Conservation (phyloP, 2,329 filamentous ascomycete species). For the Botrytis cinerea region DNA sequence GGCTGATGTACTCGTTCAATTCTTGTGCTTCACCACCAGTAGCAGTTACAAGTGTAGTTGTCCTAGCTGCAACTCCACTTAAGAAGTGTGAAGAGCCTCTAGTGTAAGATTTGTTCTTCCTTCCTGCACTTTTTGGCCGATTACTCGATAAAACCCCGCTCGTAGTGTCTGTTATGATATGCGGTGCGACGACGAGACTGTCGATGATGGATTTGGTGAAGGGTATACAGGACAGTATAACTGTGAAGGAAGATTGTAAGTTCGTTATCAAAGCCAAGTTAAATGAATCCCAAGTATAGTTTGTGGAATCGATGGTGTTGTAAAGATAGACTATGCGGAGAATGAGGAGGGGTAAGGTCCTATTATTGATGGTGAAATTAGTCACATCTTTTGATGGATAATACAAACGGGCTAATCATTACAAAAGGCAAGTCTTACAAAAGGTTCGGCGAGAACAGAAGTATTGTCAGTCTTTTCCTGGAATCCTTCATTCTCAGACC, state of each 20-base stretch:
- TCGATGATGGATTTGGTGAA: conserved; percentile 24
- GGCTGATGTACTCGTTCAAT: background rate
- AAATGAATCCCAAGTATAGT: conserved; percentile 20
- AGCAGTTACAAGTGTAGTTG: background rate
- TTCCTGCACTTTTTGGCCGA: background rate
- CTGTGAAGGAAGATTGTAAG: conserved; percentile 8
- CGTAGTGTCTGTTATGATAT: background rate
- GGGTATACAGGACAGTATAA: conserved; percentile 23
- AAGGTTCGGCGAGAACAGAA: conserved; percentile 12
- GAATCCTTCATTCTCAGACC: background rate
- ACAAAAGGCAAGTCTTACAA: background rate
- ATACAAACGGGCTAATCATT: background rate
- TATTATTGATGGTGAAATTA: background rate
- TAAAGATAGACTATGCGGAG: conserved; percentile 9
- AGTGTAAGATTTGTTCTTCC: background rate
- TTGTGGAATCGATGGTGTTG: background rate
- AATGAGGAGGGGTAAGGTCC: conserved; percentile 4
- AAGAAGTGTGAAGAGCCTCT: background rate
- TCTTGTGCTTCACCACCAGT: background rate
- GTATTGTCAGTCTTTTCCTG: conserved; percentile 9
- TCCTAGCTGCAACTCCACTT: background rate
- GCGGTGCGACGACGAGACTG: conserved; percentile 6
- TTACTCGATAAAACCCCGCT: background rate
- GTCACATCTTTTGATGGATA: background rate
- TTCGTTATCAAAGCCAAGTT: conserved; percentile 3